These are phyloP conservation scores for Trametopsis cervina DNA, from an alignment of 768 basidiomycete genomes.

Conservation along the genomic window DNA sequence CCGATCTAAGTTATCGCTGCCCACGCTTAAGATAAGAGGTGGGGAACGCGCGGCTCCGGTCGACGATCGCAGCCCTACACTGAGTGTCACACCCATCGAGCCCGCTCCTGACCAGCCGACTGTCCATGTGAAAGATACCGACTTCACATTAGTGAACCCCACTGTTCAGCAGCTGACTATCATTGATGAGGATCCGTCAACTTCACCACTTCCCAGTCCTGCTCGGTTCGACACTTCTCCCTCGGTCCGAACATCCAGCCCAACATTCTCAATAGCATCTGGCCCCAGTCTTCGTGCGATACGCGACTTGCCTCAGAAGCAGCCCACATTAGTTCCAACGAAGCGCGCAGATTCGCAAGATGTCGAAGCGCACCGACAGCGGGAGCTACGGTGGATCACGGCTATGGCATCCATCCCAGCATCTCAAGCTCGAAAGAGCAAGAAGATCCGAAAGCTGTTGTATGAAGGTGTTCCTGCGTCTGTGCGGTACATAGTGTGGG, in stretches of 20 bases:
- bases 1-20: slow-evolving; percentile 61
- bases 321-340: neutral
- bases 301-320: neutral
- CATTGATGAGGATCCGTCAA: slow-evolving; percentile 47
- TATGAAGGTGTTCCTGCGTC: slow-evolving; percentile 76
- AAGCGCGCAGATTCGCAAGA: slow-evolving; percentile 5
- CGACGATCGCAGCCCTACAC: slow-evolving; percentile 26
- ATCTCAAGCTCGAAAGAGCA: slow-evolving; percentile 64
- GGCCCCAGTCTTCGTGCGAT: slow-evolving; percentile 12
- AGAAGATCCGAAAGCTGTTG: slow-evolving; percentile 70
- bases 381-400: slow-evolving; percentile 73
- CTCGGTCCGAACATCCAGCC: slow-evolving; percentile 25
- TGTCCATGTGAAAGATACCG: slow-evolving; percentile 73
- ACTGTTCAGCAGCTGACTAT: slow-evolving; percentile 6
- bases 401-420: slow-evolving; percentile 50
- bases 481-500: slow-evolving; percentile 82
- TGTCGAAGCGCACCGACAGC: slow-evolving; percentile 59
- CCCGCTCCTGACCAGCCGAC: slow-evolving; percentile 37
- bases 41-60: slow-evolving; percentile 19
- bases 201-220: slow-evolving; percentile 14
- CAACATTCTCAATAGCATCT: slow-evolving; percentile 23
- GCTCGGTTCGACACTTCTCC: slow-evolving; percentile 10
- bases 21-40: slow-evolving; percentile 47
- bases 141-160: slow-evolving; percentile 73
- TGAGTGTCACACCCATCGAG: slow-evolving; percentile 17